phyloP scores from a whole-genome alignment of 2,329 filamentous ascomycete species.

The Penicillium sp. region DNA sequence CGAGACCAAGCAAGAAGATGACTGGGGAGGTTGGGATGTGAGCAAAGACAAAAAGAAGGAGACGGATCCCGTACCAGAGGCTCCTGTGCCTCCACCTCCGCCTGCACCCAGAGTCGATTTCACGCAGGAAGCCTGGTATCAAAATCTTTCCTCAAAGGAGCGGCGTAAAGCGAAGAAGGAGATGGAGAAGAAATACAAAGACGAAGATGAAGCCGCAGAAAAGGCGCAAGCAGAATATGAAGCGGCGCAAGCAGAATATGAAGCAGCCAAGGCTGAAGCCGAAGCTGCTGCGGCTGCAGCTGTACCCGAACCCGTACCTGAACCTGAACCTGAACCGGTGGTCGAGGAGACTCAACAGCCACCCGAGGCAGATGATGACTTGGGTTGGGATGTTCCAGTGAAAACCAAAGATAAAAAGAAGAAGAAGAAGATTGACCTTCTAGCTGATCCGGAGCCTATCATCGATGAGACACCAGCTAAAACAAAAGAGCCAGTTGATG shows the following conservation, averaged over 20 bases:
- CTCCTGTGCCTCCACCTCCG: conserved; percentile 11
- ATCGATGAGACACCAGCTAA: conserved; percentile 15
- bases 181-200: conserved; percentile 21
- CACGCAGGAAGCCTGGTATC: conserved; percentile 28
- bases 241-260: conserved; percentile 1
- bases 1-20: conserved; percentile 27
- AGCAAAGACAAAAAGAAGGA: conserved; percentile 28
- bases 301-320: conserved; percentile 16
- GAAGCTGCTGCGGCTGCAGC: background rate
- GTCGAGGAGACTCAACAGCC: conserved; percentile 15
- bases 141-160: conserved; percentile 24
- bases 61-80: conserved; percentile 14
- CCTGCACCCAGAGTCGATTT: conserved; percentile 17
- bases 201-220: conserved; percentile 13
- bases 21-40: conserved; percentile 20
- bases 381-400: conserved; percentile 21
- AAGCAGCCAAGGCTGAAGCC: conserved; percentile 10
- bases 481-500: conserved; percentile 21
- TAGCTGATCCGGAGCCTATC: conserved; percentile 21
- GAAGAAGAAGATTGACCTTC: conserved; percentile 24
- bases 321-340: background rate
- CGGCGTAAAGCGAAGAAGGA: conserved; percentile 27
- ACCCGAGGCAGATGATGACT: conserved; percentile 21
- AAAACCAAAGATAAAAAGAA: conserved; percentile 32
- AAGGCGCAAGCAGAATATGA: conserved; percentile 1